A percentile compares a stretch with the other conserved stretches of the same genome.
These are phyloP conservation scores for Furcasterigmium furcatum DNA, from an alignment of 2,329 filamentous ascomycete genomes.

Conservation along the genomic window DNA sequence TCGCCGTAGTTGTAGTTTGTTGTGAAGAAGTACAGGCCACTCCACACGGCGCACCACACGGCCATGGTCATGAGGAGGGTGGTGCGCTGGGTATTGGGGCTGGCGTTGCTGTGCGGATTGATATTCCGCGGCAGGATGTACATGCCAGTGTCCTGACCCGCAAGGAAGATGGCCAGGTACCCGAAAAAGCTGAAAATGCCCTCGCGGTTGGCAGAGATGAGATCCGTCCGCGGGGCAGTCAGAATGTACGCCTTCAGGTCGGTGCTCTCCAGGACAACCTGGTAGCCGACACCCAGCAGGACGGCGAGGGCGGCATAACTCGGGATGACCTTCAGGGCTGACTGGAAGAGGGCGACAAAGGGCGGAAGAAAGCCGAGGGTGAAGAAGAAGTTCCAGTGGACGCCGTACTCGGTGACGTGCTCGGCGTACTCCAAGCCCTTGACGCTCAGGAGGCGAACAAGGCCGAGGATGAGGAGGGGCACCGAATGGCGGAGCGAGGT, in stretches of 20 bases:
- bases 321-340: constrained; percentile 64
- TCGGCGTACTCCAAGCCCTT: constrained; percentile 96
- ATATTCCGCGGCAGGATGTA: constrained; percentile 66
- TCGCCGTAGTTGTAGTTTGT: constrained; percentile 69
- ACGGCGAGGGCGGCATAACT: constrained; percentile 76
- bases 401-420: constrained; percentile 94
- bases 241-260: constrained; percentile 80
- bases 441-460: constrained; percentile 80
- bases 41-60: constrained; percentile 66
- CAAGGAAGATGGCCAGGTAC: constrained; percentile 91
- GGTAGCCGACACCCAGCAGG: constrained; percentile 66
- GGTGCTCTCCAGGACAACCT: constrained; percentile 72
- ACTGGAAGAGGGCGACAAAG: constrained; percentile 81
- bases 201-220: constrained; percentile 88
- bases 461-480: constrained; percentile 75
- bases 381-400: constrained; percentile 99
- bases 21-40: constrained; percentile 63
- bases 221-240: constrained; percentile 71
- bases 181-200: constrained; percentile 93
- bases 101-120: constrained; percentile 35
- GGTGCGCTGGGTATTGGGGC: constrained; percentile 45
- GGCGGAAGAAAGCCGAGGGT: constrained; percentile 86
- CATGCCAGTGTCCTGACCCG: constrained; percentile 81
- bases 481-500: constrained; percentile 75
- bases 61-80: constrained; percentile 62